Evolutionary conservation across 106 monocot genomes (phyloP), one percentile per base, ranked within the genome.

Genomic region (Dioscorea zingiberensis): DNA sequence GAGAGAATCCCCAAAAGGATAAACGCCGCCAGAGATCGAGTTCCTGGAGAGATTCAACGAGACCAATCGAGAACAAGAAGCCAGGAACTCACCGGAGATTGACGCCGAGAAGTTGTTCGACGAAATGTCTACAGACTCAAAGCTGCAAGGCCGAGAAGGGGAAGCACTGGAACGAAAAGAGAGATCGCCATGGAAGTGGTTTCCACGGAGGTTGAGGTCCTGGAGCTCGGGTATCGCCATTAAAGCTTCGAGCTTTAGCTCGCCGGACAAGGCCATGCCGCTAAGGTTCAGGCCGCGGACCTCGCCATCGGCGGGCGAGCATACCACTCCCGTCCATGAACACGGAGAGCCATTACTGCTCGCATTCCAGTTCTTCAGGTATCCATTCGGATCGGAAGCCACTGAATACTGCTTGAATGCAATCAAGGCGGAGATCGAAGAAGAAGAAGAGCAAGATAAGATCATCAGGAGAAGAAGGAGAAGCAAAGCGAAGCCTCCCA

Each of bases 171-270:
- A 28, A 28, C 23, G 16, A 70, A 83, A 73, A 3, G 87, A 87
- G 54, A 84, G 81, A 55, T 88, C 81, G 74, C 88, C 84, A 29
- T 84, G 69, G 66, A 88, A 88, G 45, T 18, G 63, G 55, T 88
- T 88, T 16, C 77, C 74, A 27, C 27, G 63, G 66, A 88, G 78
- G 17, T 78, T 47, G 68, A 88, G 38, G 47, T 66, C 54, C 2
- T 26, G 71, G 25, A 88, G 78, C 3, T 14, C n/a, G 10, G 68
- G 71, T 3, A 88, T 48, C 10, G 65, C 48, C 68, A 88, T 63
- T 12, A 88, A 70, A 48, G 45, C 25, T 54, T 81, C 71, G 1
- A 88, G 51, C 13, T 58, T n/a, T 12, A 88, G 74, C 7, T 58
- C 32, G 21, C 88, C 88, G 21, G 28, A 47, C 15, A 88, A 80